A percentile compares a stretch with the other conserved stretches of the same genome.
These are phyloP conservation scores for Cercospora beticola DNA, from an alignment of 2,329 filamentous ascomycete species.

Conservation along the genomic window DNA sequence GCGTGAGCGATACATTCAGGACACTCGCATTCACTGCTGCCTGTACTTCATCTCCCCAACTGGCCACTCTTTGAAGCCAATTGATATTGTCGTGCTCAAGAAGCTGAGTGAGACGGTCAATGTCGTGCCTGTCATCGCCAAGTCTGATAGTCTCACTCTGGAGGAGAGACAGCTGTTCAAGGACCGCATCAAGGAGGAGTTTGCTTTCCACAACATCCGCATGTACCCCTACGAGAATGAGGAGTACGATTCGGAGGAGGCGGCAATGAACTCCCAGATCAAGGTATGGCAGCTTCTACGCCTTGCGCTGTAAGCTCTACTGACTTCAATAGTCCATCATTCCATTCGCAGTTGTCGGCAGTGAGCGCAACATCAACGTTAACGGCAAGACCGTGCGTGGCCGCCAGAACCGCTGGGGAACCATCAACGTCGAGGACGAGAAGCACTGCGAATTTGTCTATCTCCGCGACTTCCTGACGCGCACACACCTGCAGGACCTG, in stretches of 20 bases:
- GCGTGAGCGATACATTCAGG: slow-evolving; percentile 98
- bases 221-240: slow-evolving; percentile 99
- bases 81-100: slow-evolving; percentile 99
- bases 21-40: slow-evolving; percentile 98
- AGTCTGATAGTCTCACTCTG: slow-evolving; percentile 91
- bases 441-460: slow-evolving; percentile 99
- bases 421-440: slow-evolving; percentile 99
- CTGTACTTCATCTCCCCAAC: slow-evolving; percentile 99
- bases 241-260: slow-evolving; percentile 96
- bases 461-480: slow-evolving; percentile 95
- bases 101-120: slow-evolving; percentile 99
- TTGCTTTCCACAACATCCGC: slow-evolving; percentile 98
- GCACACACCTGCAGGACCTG: slow-evolving; percentile 96
- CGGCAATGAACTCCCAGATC: slow-evolving; percentile 88
- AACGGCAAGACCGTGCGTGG: slow-evolving; percentile 90
- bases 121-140: slow-evolving; percentile 97
- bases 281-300: slow-evolving; percentile 62
- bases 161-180: slow-evolving; percentile 97
- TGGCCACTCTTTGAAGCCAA: slow-evolving; percentile 96
- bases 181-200: slow-evolving; percentile 98
- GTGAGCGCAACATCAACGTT: slow-evolving; percentile 96
- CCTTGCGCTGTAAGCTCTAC: background rate
- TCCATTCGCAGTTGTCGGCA: slow-evolving; percentile 96
- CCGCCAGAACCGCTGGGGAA: slow-evolving; percentile 98
- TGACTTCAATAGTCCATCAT: slow-evolving; percentile 69